phyloP scores from a whole-genome alignment of 805 yeast genomes.

The Wickerhamomyces ciferrii region DNA sequence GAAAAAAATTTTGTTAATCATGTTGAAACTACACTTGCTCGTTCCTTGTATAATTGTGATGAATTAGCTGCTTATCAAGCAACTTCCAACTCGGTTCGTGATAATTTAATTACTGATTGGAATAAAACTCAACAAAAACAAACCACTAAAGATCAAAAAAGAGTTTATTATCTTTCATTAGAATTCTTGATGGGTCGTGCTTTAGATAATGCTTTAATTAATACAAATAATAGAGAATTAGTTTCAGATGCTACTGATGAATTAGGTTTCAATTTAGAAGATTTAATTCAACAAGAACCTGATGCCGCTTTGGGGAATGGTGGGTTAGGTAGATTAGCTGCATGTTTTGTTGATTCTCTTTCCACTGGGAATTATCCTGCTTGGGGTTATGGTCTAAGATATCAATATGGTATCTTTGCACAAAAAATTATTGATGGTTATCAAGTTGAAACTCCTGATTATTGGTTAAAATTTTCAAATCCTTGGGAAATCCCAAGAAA shows the following conservation, averaged over 20 bases:
- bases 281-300: constrained; percentile 78
- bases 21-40: constrained; percentile 88
- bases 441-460: constrained; percentile 92
- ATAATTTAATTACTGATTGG: constrained; percentile 81
- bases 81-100: constrained; percentile 72
- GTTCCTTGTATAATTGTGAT: constrained; percentile 90
- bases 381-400: constrained; percentile 95
- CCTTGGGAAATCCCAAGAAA: constrained; percentile 92
- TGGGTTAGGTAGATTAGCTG: constrained; percentile 91
- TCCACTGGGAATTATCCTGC: constrained; percentile 85
- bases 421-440: constrained; percentile 88
- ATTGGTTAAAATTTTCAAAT: constrained; percentile 83
- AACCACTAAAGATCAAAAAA: constrained; percentile 75
- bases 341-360: constrained; percentile 87
- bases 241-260: constrained; percentile 55
- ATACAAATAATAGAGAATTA: constrained; percentile 60
- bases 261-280: constrained; percentile 85
- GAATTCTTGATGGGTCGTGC: constrained; percentile 96
- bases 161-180: constrained; percentile 80
- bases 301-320: constrained; percentile 96
- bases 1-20: constrained; percentile 71
- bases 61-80: constrained; percentile 91
- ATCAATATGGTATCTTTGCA: constrained; percentile 89
- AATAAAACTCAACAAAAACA: constrained; percentile 89
- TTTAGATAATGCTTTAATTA: constrained; percentile 87